Conservation (phyloP, 1,139 yeast species). For the Geotrichum aggregatum region DNA sequence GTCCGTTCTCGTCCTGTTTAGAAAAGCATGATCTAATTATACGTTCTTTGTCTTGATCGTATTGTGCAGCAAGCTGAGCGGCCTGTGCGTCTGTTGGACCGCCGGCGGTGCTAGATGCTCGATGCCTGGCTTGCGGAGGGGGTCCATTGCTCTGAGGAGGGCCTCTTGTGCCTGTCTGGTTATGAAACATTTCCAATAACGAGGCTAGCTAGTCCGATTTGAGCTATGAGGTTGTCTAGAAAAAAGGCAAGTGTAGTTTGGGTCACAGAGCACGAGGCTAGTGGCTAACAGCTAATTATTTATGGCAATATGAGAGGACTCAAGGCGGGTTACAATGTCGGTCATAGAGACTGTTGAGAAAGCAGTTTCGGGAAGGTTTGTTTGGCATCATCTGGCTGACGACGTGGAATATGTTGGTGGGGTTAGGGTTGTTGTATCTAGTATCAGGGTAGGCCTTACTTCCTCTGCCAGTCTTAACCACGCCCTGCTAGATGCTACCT, state of each 20-base stretch:
- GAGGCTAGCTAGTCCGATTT: background rate
- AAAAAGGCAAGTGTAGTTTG: background rate
- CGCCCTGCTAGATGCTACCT: no score
- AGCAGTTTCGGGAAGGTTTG: no score
- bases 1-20: constrained; percentile 34
- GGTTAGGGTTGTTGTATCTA: no score
- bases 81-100: constrained; percentile 11
- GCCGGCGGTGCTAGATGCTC: constrained; percentile 4
- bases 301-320: no score
- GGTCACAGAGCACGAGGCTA: no score
- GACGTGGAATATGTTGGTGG: no score
- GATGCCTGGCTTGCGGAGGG: constrained; percentile 8
- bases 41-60: constrained; percentile 47
- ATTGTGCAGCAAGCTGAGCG: constrained; percentile 46
- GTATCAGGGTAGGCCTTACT: no score
- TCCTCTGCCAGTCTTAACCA: no score
- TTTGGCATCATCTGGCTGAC: no score
- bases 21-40: constrained; percentile 47
- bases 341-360: no score
- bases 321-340: no score
- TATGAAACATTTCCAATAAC: constrained; percentile 8
- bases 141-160: constrained; percentile 3
- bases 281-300: no score
- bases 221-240: background rate
- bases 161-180: constrained; percentile 8